Conservation (phyloP, 441 rosid genomes). For the Rhodomyrtus psidioides region DNA sequence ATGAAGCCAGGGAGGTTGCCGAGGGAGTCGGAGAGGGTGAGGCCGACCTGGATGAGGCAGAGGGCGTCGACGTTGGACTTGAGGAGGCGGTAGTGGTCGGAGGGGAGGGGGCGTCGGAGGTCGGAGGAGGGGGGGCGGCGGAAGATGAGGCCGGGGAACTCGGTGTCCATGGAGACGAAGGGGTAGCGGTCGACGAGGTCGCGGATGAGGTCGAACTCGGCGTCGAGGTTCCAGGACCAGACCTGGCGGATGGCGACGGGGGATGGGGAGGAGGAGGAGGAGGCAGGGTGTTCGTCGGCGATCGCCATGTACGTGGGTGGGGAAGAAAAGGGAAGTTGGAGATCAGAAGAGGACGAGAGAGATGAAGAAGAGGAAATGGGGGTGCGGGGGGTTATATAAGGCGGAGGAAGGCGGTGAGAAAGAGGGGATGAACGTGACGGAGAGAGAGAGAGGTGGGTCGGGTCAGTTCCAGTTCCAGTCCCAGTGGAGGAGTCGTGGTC, state of each 20-base stretch:
- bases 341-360: neutral
- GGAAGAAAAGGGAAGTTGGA: neutral
- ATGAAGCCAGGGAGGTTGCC: conserved; percentile 14
- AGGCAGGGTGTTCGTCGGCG: neutral
- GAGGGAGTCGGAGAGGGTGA: conserved; percentile 8
- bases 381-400: neutral
- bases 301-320: neutral
- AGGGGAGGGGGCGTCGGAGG: neutral
- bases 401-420: conserved; percentile 22
- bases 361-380: neutral
- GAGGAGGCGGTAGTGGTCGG: conserved; percentile 6
- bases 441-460: too few relatives aligned
- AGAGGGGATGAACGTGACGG: neutral
- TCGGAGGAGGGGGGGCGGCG: neutral
- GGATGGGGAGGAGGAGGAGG: conserved; percentile 4
- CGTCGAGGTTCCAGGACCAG: conserved; percentile 4
- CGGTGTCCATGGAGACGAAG: conserved; percentile 15
- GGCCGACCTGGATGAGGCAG: conserved; percentile 11
- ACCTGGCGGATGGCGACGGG: conserved; percentile 9
- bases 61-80: conserved; percentile 16
- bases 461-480: neutral
- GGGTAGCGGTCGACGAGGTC: neutral
- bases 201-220: conserved; percentile 9
- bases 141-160: conserved; percentile 14
- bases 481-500: neutral